phyloP scores from a whole-genome alignment of 495 filamentous ascomycete species.

The Hyaloscypha bicolor region DNA sequence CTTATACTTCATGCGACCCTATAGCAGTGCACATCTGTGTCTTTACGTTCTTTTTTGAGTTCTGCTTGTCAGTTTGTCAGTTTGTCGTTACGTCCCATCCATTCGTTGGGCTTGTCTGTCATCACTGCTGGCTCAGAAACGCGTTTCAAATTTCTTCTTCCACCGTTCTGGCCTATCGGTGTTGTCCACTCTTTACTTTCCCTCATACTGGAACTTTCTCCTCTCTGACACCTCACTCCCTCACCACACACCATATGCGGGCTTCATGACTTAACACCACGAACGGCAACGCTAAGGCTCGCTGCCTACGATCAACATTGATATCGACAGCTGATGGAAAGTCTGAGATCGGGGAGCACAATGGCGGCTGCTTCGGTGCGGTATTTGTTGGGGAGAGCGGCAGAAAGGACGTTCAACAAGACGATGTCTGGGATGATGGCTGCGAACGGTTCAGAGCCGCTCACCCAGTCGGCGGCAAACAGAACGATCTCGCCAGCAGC shows the following conservation, averaged over 20 bases:
- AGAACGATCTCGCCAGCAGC: conserved; percentile 5
- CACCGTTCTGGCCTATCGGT: conserved; percentile 33
- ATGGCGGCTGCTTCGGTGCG: conserved; percentile 17
- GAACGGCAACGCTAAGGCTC: conserved; percentile 28
- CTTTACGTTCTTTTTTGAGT: conserved; percentile 28
- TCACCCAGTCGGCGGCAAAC: conserved; percentile 2
- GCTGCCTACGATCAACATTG: conserved; percentile 22
- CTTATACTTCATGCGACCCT: conserved; percentile 36
- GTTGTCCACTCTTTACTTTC: conserved; percentile 25
- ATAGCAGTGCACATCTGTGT: conserved; percentile 20
- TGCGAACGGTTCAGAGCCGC: background rate
- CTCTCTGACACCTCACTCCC: conserved; percentile 21
- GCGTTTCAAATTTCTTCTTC: conserved; percentile 29
- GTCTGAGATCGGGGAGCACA: conserved; percentile 5
- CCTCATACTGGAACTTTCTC: conserved; percentile 16
- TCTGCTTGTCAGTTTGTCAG: conserved; percentile 30
- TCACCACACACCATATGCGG: conserved; percentile 23
- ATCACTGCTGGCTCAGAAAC: conserved; percentile 35
- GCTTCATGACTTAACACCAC: conserved; percentile 33
- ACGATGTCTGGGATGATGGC: background rate
- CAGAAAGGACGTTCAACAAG: conserved; percentile 5
- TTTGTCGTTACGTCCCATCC: conserved; percentile 29
- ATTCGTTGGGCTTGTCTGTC: conserved; percentile 26
- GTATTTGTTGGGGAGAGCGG: conserved; percentile 16
- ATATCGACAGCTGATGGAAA: conserved; percentile 14